phyloP scores from a whole-genome alignment of 176 grass and related monocot genomes.

The bread wheat (Triticum aestivum) region IWGSC_CS_RefSeq_v2.1 NC_057800.1:585883209-585883708 shows the following conservation, averaged over 20 bases:
- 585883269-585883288: no score
- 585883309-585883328: no score
- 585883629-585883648: neutral
- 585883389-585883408: neutral
- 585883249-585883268: no score
- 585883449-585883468: neutral
- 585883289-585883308: no score
- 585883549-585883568: neutral
- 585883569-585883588: neutral
- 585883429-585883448: neutral
- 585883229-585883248: no score
- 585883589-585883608: neutral
- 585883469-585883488: neutral
- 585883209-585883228: neutral
- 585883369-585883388: no score
- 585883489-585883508: neutral
- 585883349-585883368: no score
- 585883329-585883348: no score
- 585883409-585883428: neutral
- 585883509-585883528: neutral
- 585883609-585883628: neutral
- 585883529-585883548: neutral
- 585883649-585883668: neutral
- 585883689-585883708: constrained; percentile 3
- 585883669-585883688: neutral